Base-by-base conservation (phyloP, 305 asterid genomes). In the Andrographis paniculata region DNA sequence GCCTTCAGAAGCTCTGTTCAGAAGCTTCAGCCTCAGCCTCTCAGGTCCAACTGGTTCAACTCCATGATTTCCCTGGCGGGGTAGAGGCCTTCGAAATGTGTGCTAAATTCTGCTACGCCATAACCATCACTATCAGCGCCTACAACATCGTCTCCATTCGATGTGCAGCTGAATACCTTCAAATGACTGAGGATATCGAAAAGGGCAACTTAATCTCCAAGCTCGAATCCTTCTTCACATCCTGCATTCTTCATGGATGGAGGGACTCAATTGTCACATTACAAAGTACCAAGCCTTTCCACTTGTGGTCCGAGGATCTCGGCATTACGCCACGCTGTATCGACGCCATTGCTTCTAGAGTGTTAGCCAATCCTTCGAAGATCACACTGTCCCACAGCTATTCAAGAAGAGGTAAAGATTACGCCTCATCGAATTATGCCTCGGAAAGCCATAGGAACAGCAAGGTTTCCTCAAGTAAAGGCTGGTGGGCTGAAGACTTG, bases 401-500 rank as follows among this genome's bases (percentile, higher is more conserved):
- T 40, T 75, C 88, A 9, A 65, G 81, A 49, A 59, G 81, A 36
- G 78, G 71, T n/a, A 41, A 78, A 55, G 79, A 71, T 48, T 78
- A 70, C 10, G 35, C 62, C 2, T 79, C 80, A 9, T 79, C 80
- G 11, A 64, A 72, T 36, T 66, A 69, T 42, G 88, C 78, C 4
- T 68, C 76, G n/a, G 78, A 75, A 27, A 66, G 59, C 55, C 65
- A 44, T 9, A 67, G 74, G 58, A 61, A 51, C 53, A 61, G 48
- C 53, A 64, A 62, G 55, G 53, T 54, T 15, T 31, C 48, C 13
- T 21, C 23, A 4, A 27, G 44, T 6, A 79, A 68, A 45, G 77
- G 74, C 18, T 80, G 91, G 91, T 80, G 91, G 91, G 85, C 74
- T 50, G 91, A 80, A 47, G 91, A 80, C 33, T 42, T 80, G 28